A percentile compares a stretch with the other conserved stretches of the same genome.
Evolutionary conservation across 2,329 filamentous ascomycete species (phyloP).

Genomic region (Thermothelomyces thermophilus): DNA sequence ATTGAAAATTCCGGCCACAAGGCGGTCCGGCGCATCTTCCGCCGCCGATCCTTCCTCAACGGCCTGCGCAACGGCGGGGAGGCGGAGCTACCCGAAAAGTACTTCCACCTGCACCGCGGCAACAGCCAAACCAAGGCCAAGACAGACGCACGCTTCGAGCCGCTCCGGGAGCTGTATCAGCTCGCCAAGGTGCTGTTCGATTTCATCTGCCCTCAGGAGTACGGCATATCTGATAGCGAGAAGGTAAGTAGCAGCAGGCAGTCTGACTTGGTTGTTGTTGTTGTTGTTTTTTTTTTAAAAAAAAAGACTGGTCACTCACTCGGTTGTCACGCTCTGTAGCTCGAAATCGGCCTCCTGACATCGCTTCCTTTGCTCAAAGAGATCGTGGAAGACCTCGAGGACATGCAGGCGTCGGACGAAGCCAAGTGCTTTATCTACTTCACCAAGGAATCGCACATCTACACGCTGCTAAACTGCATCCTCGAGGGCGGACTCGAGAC

Average conservation of each 20-base stretch:
- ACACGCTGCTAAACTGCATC: slow-evolving; percentile 95
- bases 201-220: slow-evolving; percentile 97
- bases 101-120: slow-evolving; percentile 86
- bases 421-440: slow-evolving; percentile 98
- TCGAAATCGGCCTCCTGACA: slow-evolving; percentile 95
- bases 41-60: slow-evolving; percentile 54
- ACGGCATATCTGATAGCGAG: slow-evolving; percentile 89
- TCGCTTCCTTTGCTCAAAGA: slow-evolving; percentile 91
- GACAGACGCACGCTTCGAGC: slow-evolving; percentile 76
- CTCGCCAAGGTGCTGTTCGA: slow-evolving; percentile 94
- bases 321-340: slow-evolving; percentile 30
- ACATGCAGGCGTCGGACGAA: slow-evolving; percentile 90
- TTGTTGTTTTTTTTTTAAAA: background rate
- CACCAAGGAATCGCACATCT: slow-evolving; percentile 98
- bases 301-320: slow-evolving; percentile 12
- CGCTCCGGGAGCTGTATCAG: slow-evolving; percentile 86
- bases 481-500: slow-evolving; percentile 94
- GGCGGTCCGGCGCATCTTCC: slow-evolving; percentile 48
- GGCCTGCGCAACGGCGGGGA: slow-evolving; percentile 42
- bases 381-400: slow-evolving; percentile 93
- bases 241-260: slow-evolving; percentile 44
- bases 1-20: slow-evolving; percentile 31
- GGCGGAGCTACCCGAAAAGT: slow-evolving; percentile 58
- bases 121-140: slow-evolving; percentile 69
- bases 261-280: too few relatives aligned